Conservation (phyloP, 2,329 filamentous ascomycete genomes). For the Didymellaceae sp. region DNA sequence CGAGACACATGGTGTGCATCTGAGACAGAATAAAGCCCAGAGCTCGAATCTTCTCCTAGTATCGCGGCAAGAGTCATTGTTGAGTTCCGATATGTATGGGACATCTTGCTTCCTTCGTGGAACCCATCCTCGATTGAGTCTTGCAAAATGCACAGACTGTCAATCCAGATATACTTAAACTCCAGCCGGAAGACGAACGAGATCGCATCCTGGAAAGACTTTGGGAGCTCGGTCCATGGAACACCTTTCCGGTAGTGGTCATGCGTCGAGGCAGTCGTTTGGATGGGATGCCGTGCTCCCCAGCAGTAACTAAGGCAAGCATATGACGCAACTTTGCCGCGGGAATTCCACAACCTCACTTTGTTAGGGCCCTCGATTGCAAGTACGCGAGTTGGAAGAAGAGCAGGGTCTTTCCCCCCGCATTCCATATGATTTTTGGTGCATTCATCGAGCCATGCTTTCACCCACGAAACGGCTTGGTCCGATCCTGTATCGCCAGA, state of each 20-base stretch:
- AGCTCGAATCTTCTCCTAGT: neutral
- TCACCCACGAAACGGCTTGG: neutral
- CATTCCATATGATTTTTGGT: neutral
- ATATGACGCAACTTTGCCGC: neutral
- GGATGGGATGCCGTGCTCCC: neutral
- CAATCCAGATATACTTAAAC: constrained; percentile 25
- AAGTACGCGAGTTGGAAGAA: too few species aligned
- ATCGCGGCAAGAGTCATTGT: neutral
- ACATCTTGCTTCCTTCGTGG: constrained; percentile 14
- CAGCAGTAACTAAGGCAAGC: constrained; percentile 15
- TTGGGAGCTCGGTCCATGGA: constrained; percentile 10
- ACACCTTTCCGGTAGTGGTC: neutral
- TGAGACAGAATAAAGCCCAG: neutral
- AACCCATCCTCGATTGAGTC: constrained; percentile 20
- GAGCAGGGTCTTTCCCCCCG: too few species aligned
- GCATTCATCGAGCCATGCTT: constrained; percentile 1
- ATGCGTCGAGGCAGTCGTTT: neutral
- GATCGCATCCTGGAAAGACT: constrained; percentile 21
- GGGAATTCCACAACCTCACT: neutral
- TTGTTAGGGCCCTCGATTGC: too few species aligned
- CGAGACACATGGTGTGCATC: neutral
- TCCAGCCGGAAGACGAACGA: constrained; percentile 11
- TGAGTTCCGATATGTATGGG: constrained; percentile 3
- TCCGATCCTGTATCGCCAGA: constrained; percentile 7
- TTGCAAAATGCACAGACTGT: constrained; percentile 24